Evolutionary conservation across 306 rosid genomes (phyloP).

Genomic region (Citrullus mucosospermus): DNA sequence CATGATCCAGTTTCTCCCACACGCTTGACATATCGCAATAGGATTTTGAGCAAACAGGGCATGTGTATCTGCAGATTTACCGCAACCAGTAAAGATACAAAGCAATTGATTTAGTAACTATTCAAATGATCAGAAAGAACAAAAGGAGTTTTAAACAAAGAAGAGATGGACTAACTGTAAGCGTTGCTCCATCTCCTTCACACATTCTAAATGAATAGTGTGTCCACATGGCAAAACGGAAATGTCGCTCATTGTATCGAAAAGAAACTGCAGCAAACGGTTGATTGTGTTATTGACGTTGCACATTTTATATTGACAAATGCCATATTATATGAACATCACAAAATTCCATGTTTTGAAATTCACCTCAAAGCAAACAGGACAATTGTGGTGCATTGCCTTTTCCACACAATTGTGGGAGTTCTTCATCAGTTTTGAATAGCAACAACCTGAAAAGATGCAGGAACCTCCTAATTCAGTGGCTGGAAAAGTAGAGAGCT

Average conservation of each 20-base stretch:
- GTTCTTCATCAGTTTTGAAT: conserved; percentile 46
- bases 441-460: conserved; percentile 53
- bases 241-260: conserved; percentile 50
- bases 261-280: conserved; percentile 46
- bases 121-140: background rate
- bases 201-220: conserved; percentile 58
- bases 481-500: background rate
- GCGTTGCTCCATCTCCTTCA: conserved; percentile 48
- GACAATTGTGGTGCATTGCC: conserved; percentile 82
- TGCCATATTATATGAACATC: background rate
- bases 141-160: background rate
- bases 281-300: background rate
- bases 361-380: conserved; percentile 78
- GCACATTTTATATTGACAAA: background rate
- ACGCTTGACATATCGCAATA: conserved; percentile 54
- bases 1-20: conserved; percentile 55
- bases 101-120: background rate
- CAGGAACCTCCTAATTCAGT: conserved; percentile 3
- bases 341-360: background rate
- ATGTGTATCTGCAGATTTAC: conserved; percentile 42
- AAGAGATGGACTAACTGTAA: conserved; percentile 29
- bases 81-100: background rate
- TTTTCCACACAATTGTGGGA: conserved; percentile 61
- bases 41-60: conserved; percentile 77
- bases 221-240: conserved; percentile 56